A percentile compares a stretch with the other conserved stretches of the same genome.
These are phyloP conservation scores for Fraxinus baroniana DNA, from an alignment of 305 asterid genomes.

Conservation along the genomic window DNA sequence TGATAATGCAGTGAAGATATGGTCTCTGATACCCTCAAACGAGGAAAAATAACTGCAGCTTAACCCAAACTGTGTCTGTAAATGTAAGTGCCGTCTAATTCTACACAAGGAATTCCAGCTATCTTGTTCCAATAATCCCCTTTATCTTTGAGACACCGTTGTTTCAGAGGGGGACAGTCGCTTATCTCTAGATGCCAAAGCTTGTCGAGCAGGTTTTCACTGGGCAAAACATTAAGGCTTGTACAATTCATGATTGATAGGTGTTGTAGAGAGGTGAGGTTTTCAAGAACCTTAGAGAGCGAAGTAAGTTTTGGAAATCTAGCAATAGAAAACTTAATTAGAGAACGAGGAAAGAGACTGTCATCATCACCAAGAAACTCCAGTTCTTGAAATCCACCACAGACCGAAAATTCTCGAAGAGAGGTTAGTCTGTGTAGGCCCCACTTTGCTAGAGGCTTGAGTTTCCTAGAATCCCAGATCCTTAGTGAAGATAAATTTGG, in stretches of 20 bases:
- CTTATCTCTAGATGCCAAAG: constrained; percentile 46
- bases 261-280: constrained; percentile 30
- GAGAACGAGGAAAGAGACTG: constrained; percentile 35
- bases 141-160: constrained; percentile 30
- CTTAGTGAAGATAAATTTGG: constrained; percentile 25
- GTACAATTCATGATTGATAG: constrained; percentile 36
- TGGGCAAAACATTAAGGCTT: constrained; percentile 30
- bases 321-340: constrained; percentile 30
- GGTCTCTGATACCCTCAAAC: background rate
- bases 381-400: constrained; percentile 38
- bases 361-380: constrained; percentile 21
- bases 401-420: constrained; percentile 34
- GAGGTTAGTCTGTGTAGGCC: constrained; percentile 36
- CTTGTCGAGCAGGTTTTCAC: constrained; percentile 28
- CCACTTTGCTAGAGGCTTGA: constrained; percentile 41
- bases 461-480: constrained; percentile 33
- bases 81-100: constrained; percentile 26
- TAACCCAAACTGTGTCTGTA: constrained; percentile 12
- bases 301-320: constrained; percentile 37
- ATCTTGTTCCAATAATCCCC: constrained; percentile 45
- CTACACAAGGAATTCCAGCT: constrained; percentile 40
- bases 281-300: constrained; percentile 30
- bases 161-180: constrained; percentile 32
- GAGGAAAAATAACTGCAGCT: background rate
- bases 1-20: background rate